Evolutionary conservation across 805 yeast genomes (phyloP).

Genomic region (Candida maltosa): DNA sequence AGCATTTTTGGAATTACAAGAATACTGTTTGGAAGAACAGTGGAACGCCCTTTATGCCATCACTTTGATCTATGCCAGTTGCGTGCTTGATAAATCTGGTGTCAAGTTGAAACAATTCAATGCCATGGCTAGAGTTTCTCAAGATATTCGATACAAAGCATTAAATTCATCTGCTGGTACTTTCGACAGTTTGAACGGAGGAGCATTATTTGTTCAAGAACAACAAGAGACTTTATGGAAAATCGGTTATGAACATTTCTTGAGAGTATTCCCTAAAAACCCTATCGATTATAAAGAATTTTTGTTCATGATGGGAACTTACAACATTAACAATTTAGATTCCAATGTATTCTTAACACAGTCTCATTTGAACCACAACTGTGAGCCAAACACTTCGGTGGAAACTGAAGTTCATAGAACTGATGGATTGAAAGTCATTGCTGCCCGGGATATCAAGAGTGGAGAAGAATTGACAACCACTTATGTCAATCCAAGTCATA

Average conservation of each 20-base stretch:
- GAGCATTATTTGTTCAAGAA: slow-evolving; percentile 52
- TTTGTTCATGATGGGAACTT: slow-evolving; percentile 63
- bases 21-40: slow-evolving; percentile 58
- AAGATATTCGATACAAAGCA: slow-evolving; percentile 59
- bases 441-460: slow-evolving; percentile 52
- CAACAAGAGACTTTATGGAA: slow-evolving; percentile 59
- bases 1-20: slow-evolving; percentile 55
- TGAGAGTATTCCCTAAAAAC: slow-evolving; percentile 43
- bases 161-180: slow-evolving; percentile 54
- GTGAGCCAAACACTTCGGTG: slow-evolving; percentile 67
- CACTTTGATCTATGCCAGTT: slow-evolving; percentile 51
- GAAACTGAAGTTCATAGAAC: slow-evolving; percentile 38
- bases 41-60: slow-evolving; percentile 70
- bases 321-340: slow-evolving; percentile 70
- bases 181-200: slow-evolving; percentile 50
- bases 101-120: slow-evolving; percentile 43
- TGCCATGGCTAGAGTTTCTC: slow-evolving; percentile 68
- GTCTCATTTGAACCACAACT: slow-evolving; percentile 73
- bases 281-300: slow-evolving; percentile 49
- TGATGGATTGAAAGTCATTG: slow-evolving; percentile 58
- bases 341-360: slow-evolving; percentile 59
- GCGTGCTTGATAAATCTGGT: slow-evolving; percentile 41
- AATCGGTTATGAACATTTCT: slow-evolving; percentile 51
- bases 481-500: slow-evolving; percentile 66
- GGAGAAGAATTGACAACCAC: slow-evolving; percentile 70